A percentile compares a stretch with the other conserved stretches of the same genome.
Evolutionary conservation across 2,329 filamentous ascomycete genomes (phyloP).

Genomic region (Nothopassalora personata): DNA sequence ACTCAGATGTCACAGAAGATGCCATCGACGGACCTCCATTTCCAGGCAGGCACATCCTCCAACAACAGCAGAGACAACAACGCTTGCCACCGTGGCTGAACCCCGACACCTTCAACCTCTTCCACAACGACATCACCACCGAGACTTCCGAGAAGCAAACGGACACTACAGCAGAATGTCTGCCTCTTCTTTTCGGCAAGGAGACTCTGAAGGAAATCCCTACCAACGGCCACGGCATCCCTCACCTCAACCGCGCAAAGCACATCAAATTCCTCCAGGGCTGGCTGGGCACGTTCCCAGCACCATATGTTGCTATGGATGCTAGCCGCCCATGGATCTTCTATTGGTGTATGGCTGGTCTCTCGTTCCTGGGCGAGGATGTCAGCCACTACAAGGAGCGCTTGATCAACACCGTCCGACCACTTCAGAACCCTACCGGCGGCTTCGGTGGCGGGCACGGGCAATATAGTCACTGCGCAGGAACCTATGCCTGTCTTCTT

Average conservation of each 20-base stretch:
- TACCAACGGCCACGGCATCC: conserved; percentile 65
- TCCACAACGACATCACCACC: conserved; percentile 24
- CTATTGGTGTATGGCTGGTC: conserved; percentile 80
- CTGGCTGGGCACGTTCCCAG: conserved; percentile 57
- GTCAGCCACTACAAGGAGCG: conserved; percentile 58
- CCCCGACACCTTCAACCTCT: conserved; percentile 21
- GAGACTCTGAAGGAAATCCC: conserved; percentile 42
- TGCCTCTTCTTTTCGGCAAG: conserved; percentile 25
- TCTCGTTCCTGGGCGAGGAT: conserved; percentile 73
- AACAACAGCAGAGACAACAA: conserved; percentile 6
- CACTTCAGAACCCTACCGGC: conserved; percentile 75
- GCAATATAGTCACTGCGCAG: conserved; percentile 81
- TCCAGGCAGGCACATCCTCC: conserved; percentile 20
- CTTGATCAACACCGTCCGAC: conserved; percentile 63
- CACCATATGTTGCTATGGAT: conserved; percentile 68
- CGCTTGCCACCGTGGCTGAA: conserved; percentile 27
- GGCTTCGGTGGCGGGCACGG: conserved; percentile 94
- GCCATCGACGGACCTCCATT: conserved; percentile 25
- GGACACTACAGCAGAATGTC: conserved; percentile 23
- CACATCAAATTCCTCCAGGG: conserved; percentile 59
- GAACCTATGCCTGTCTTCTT: conserved; percentile 79
- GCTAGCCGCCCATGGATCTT: conserved; percentile 88
- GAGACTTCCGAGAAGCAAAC: conserved; percentile 21
- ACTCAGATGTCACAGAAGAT: conserved; percentile 17
- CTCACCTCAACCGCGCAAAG: conserved; percentile 60